Conservation (phyloP, 805 yeast genomes). For the Starmerella vaccinii region DNA sequence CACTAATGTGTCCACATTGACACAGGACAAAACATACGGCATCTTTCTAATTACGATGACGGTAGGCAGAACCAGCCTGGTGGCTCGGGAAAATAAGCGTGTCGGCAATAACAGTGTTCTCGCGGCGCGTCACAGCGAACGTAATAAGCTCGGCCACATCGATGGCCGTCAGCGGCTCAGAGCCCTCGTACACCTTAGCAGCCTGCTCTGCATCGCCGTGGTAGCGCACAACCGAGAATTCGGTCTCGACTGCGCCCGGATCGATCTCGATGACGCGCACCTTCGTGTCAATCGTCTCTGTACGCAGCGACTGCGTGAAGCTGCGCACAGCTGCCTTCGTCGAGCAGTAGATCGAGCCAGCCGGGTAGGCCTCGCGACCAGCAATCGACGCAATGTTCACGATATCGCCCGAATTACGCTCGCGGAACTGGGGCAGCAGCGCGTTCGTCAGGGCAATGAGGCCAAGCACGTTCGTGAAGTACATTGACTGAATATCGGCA, state of each 20-base stretch:
- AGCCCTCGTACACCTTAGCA: constrained; percentile 52
- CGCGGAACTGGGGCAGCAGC: constrained; percentile 58
- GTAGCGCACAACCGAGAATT: constrained; percentile 55
- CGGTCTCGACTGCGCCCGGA: constrained; percentile 75
- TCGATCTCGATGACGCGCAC: constrained; percentile 64
- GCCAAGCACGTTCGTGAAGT: constrained; percentile 80
- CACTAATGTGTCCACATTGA: too few species aligned
- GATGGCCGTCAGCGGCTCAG: constrained; percentile 59
- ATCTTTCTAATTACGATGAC: constrained; percentile 33
- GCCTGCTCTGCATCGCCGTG: constrained; percentile 54
- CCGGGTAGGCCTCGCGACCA: constrained; percentile 60
- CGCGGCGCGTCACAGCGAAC: constrained; percentile 55
- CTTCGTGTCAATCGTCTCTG: constrained; percentile 61
- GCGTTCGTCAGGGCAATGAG: constrained; percentile 75
- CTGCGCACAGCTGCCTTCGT: constrained; percentile 54
- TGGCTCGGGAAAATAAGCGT: constrained; percentile 71
- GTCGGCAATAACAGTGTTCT: constrained; percentile 69
- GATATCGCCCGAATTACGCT: constrained; percentile 52
- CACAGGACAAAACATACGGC: too few species aligned
- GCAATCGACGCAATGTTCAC: constrained; percentile 62
- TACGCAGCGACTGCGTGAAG: constrained; percentile 53
- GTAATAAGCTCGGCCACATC: constrained; percentile 69
- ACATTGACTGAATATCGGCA: constrained; percentile 64
- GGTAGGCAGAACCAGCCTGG: constrained; percentile 70
- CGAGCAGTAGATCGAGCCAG: constrained; percentile 62